Percentiles rank a stretch among this genome's conserved stretches.
Evolutionary conservation across 352 stramenopile genomes (phyloP).

Genomic region (Globisporangium canariense): DNA sequence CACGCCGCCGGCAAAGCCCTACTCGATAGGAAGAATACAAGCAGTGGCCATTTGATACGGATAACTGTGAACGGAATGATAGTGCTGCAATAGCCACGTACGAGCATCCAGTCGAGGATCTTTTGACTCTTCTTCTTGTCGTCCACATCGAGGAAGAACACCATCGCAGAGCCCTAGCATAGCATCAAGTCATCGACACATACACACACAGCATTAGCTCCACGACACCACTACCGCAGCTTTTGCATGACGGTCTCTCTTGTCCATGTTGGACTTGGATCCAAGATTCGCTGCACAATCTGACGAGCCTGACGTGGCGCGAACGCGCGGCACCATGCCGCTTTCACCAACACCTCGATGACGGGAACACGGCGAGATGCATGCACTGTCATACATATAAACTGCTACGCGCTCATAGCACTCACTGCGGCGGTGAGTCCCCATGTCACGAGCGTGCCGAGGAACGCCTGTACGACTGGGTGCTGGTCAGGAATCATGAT

Average conservation of each 20-base stretch:
- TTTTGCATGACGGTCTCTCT: not conserved
- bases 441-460: conserved; percentile 84
- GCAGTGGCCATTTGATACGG: not conserved
- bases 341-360: not conserved
- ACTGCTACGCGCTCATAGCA: not conserved
- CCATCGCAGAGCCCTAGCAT: conserved; percentile 59
- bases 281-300: conserved; percentile 3
- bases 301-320: conserved; percentile 6
- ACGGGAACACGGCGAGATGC: not conserved
- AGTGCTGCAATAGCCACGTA: conserved; percentile 13
- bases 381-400: not conserved
- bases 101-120: conserved; percentile 81
- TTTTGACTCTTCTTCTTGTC: conserved; percentile 72
- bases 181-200: not conserved
- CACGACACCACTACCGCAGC: not conserved
- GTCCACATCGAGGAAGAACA: conserved; percentile 82
- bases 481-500: conserved; percentile 74
- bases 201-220: not conserved
- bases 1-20: conserved; percentile 87
- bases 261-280: not conserved
- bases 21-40: not conserved
- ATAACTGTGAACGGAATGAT: too few relatives aligned
- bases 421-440: conserved; percentile 72
- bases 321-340: not conserved
- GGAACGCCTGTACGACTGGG: conserved; percentile 73